phyloP scores from a whole-genome alignment of 2,329 filamentous ascomycete genomes.

The Neonectria coccinea region DNA sequence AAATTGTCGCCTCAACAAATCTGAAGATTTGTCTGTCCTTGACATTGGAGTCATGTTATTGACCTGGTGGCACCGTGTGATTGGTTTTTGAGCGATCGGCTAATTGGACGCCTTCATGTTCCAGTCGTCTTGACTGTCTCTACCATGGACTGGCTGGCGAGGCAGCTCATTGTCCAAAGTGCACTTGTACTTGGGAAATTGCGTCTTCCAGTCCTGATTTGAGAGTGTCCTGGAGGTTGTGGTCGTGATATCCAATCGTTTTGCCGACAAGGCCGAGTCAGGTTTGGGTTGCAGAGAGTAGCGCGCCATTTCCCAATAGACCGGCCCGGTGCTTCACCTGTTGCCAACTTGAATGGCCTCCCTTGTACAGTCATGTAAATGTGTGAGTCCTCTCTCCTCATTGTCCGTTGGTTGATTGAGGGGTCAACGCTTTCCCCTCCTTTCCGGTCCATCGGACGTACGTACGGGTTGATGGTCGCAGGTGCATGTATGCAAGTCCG shows the following conservation, averaged over 20 bases:
- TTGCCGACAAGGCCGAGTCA: not conserved
- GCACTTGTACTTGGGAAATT: not conserved
- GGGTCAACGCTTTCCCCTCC: not conserved
- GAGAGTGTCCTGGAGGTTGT: not conserved
- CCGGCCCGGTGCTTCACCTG: not conserved
- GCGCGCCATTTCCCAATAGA: not conserved
- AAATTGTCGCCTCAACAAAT: not conserved
- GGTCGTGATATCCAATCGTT: not conserved
- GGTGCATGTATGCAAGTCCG: slow-evolving; percentile 3
- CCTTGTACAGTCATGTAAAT: not conserved
- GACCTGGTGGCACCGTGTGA: not conserved
- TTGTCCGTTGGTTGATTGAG: not conserved
- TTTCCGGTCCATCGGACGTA: not conserved
- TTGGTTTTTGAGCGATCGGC: not conserved
- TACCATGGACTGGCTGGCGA: not conserved
- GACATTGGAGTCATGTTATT: not conserved
- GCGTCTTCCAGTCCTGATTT: not conserved
- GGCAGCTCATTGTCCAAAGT: not conserved
- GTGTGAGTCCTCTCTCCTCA: not conserved
- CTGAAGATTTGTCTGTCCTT: not conserved
- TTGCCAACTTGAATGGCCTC: not conserved
- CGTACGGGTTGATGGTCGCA: not conserved
- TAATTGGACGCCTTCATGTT: not conserved
- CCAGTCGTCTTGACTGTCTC: not conserved
- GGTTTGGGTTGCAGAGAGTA: not conserved